phyloP scores from a whole-genome alignment of 208 protist species.

The Acanthamoeba sp. region DNA sequence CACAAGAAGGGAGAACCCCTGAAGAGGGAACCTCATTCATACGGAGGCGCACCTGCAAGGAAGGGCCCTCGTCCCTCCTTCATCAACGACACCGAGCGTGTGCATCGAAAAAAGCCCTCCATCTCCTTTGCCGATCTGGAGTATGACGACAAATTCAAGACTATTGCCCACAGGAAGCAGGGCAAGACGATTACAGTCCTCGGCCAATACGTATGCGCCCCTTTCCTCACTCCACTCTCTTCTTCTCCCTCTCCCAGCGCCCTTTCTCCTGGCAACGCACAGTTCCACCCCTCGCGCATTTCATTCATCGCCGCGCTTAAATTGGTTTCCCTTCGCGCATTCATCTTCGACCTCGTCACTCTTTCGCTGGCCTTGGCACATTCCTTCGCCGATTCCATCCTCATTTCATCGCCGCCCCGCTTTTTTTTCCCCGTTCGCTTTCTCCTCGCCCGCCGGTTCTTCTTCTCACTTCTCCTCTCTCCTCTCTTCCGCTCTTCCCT shows the following conservation, averaged over 20 bases:
- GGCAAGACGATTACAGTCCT: slow-evolving; percentile 13
- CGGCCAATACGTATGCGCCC: neutral
- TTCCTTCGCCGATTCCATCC: neutral
- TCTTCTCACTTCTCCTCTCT: slow-evolving; percentile 4
- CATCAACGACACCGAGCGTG: neutral
- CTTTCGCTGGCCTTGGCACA: neutral
- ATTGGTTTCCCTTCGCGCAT: neutral
- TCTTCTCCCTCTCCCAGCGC: neutral
- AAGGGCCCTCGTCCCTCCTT: neutral
- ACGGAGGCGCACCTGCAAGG: neutral
- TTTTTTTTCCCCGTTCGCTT: neutral
- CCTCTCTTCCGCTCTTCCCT: neutral
- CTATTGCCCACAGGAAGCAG: slow-evolving; percentile 1
- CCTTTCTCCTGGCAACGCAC: neutral
- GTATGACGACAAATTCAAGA: slow-evolving; percentile 46
- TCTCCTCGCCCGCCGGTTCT: neutral
- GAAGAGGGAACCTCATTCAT: neutral
- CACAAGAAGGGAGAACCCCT: neutral
- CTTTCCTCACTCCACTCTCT: neutral
- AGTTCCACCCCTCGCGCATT: no score
- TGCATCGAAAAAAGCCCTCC: slow-evolving; percentile 35
- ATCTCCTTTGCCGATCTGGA: slow-evolving; percentile 36
- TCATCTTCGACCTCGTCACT: neutral
- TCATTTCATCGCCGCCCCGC: neutral
- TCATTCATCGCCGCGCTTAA: no score